phyloP scores from a whole-genome alignment of 2,329 filamentous ascomycete species.

The Pseudogymnoascus sp. region DNA sequence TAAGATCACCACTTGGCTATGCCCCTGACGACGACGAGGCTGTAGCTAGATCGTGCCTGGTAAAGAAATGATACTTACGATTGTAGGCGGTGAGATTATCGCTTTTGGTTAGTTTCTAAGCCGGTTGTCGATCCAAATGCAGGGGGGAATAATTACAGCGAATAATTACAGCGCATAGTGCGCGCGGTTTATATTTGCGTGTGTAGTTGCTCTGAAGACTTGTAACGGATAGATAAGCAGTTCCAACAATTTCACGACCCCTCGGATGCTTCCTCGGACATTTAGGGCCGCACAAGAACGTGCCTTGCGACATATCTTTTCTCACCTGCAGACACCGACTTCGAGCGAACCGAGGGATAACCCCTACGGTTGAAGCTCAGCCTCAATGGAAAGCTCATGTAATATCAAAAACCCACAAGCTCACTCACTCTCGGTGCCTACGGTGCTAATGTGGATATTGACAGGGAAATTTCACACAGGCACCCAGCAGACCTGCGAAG shows the following conservation, averaged over 20 bases:
- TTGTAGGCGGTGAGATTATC: not conserved
- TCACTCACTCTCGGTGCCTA: not conserved
- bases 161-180: not conserved
- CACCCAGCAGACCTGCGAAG: not conserved
- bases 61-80: not conserved
- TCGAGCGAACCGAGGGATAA: not conserved
- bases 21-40: too few relatives aligned
- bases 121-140: not conserved
- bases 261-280: not conserved
- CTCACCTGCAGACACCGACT: not conserved
- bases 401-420: not conserved
- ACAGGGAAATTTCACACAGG: not conserved
- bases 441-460: conserved; percentile 1
- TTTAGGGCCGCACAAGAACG: not conserved
- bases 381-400: not conserved
- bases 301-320: not conserved
- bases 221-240: not conserved
- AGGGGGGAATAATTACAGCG: too few relatives aligned
- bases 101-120: not conserved
- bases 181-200: not conserved
- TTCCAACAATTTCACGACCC: not conserved
- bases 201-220: not conserved
- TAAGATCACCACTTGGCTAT: not conserved
- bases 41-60: not conserved
- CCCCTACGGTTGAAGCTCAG: not conserved